Base-by-base conservation (phyloP, 2,329 filamentous ascomycete genomes). In the Verticillium albo-atrum region DNA sequence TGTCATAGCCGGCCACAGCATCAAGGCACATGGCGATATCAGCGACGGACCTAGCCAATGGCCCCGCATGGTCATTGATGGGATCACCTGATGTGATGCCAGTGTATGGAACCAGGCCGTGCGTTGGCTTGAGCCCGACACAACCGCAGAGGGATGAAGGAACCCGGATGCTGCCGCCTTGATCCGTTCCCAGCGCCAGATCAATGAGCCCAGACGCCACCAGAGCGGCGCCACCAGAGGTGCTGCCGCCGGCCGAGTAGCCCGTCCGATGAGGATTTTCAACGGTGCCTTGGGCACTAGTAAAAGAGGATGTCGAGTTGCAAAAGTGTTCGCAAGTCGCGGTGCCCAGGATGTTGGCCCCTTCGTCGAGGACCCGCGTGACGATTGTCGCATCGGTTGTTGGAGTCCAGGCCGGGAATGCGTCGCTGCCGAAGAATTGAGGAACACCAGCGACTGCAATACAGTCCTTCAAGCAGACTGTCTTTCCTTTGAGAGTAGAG, bases 301-400 rank as follows among this genome's bases (percentile, higher is more conserved):
- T 81, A 61, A 77, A 81, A 0, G 78, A 80, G 0, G 75, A 74
- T 1, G 79, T 78, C 0, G 77, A 78, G 60, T 78, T 77, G 62
- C 79, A 84, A 54, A 80, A 78, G 63, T 82, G 82, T 61, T 85
- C 83, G 60, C 82, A 85, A 0, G 76, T 76, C 1, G 79, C 74
- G 1, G 80, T 83, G 12, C 82, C 78, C 7, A 76, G 71, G 17
- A 85, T 78, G 51, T 76, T 67, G 0, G 76, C 82, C 0, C 82
- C 82, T 2, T 79, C 79, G 17, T 82, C 76, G 3, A 85, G 68
- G 0, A 78, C 68, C 15, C 83, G 70, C 0, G 76, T 79, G 25
- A 84, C 79, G 1, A 84, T 76, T 0, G 80, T 83, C 0, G 83
- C 82, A 66, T 85, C 82, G 3, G 79, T 79, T 5, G 68, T 72